Percentiles rank a stretch among this genome's conserved stretches.
Conservation (phyloP, 768 basidiomycete species). For the Cantharellus cinnabarinus region DNA sequence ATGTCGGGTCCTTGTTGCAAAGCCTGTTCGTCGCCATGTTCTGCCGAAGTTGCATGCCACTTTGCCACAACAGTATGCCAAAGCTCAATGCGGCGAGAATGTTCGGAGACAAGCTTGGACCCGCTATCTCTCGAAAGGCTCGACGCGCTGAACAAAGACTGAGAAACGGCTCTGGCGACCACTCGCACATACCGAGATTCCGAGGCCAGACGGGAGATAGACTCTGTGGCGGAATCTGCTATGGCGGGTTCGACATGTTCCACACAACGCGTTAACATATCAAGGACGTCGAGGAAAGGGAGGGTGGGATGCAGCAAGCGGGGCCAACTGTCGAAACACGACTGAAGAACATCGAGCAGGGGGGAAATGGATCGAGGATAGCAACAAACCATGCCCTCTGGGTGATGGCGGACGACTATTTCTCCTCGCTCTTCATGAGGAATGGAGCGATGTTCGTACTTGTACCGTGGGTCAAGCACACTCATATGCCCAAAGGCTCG, state of each 20-base stretch:
- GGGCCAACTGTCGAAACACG: conserved; percentile 70
- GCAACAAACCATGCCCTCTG: conserved; percentile 31
- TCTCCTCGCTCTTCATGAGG: conserved; percentile 52
- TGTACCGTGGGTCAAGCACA: conserved; percentile 35
- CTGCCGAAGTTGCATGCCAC: conserved; percentile 23
- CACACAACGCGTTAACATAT: conserved; percentile 64
- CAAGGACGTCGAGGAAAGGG: conserved; percentile 39
- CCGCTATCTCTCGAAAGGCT: conserved; percentile 4
- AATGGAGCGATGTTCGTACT: conserved; percentile 21
- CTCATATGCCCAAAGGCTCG: conserved; percentile 54
- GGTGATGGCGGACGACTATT: conserved; percentile 45
- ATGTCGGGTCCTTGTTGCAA: neutral
- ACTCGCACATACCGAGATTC: conserved; percentile 33
- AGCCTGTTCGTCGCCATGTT: conserved; percentile 1
- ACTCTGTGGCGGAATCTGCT: conserved; percentile 41
- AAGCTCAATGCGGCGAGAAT: conserved; percentile 39
- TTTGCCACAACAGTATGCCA: conserved; percentile 56
- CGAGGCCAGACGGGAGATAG: conserved; percentile 53
- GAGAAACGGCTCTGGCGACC: conserved; percentile 43
- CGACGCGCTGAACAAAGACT: conserved; percentile 51
- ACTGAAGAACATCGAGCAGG: conserved; percentile 50
- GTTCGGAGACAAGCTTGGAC: conserved; percentile 22
- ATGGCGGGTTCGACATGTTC: conserved; percentile 66
- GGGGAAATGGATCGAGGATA: conserved; percentile 42
- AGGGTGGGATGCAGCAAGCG: conserved; percentile 43